phyloP scores from a whole-genome alignment of 176 grass and related monocot genomes.

The Oryza punctata region DNA sequence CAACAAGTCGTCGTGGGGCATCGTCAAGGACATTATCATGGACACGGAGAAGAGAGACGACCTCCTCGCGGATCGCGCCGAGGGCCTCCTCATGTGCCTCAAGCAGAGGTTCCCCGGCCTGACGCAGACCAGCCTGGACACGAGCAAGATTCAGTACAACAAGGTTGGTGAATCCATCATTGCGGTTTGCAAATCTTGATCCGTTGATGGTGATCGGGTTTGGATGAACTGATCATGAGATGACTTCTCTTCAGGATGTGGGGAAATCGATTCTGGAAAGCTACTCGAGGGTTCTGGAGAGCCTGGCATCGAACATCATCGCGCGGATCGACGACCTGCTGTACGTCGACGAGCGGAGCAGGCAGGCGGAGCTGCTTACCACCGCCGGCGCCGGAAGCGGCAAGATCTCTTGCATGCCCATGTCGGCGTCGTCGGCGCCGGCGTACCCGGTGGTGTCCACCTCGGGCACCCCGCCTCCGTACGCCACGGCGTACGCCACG shows the following conservation, averaged over 20 bases:
- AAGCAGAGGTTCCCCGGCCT: slow-evolving; percentile 83
- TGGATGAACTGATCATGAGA: neutral
- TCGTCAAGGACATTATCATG: slow-evolving; percentile 71
- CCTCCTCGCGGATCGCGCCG: slow-evolving; percentile 62
- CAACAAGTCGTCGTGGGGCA: slow-evolving; percentile 56
- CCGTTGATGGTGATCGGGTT: neutral
- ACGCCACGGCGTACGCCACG: slow-evolving; percentile 44
- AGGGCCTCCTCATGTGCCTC: slow-evolving; percentile 61
- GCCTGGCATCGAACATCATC: slow-evolving; percentile 73
- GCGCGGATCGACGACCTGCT: slow-evolving; percentile 76
- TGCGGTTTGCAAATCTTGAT: neutral
- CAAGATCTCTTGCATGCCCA: slow-evolving; percentile 22
- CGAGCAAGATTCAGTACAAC: slow-evolving; percentile 86
- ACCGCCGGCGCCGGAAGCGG: neutral
- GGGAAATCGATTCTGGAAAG: slow-evolving; percentile 80
- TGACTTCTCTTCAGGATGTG: slow-evolving; percentile 54
- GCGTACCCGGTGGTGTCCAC: slow-evolving; percentile 41
- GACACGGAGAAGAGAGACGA: slow-evolving; percentile 62
- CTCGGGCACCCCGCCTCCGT: slow-evolving; percentile 64
- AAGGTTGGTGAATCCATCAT: slow-evolving; percentile 28
- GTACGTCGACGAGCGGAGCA: slow-evolving; percentile 56
- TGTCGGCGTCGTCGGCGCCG: neutral
- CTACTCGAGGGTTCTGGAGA: slow-evolving; percentile 84
- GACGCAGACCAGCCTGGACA: slow-evolving; percentile 69
- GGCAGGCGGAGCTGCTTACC: slow-evolving; percentile 35